Conservation (phyloP, 1,284 basidiomycete genomes). For the Tylopilus sp. region DNA sequence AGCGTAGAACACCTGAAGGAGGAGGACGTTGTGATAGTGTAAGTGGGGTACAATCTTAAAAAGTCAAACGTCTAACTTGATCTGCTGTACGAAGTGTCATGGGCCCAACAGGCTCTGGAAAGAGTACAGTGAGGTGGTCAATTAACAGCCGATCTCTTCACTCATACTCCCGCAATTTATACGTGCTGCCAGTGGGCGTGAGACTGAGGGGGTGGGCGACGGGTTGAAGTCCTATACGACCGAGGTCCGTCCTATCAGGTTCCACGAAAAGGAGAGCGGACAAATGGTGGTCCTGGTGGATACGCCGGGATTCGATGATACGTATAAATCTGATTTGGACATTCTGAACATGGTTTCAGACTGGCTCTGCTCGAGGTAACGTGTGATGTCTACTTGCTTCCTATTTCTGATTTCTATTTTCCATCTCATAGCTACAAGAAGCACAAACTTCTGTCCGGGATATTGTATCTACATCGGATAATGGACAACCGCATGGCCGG, state of each 20-base stretch:
- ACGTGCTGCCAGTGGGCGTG: conserved; percentile 27
- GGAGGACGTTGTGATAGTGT: conserved; percentile 5
- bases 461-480: conserved; percentile 64
- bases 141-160: not conserved
- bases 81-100: not conserved
- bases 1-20: not conserved
- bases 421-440: conserved; percentile 41
- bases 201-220: conserved; percentile 22
- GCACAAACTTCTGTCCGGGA: conserved; percentile 47
- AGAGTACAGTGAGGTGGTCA: conserved; percentile 4
- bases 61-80: not conserved
- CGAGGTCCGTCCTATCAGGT: conserved; percentile 16
- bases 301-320: conserved; percentile 5
- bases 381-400: not conserved
- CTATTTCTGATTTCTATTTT: not conserved
- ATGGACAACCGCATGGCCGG: conserved; percentile 58
- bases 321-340: conserved; percentile 26
- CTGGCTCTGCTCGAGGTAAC: conserved; percentile 23
- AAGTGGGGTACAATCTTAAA: not conserved
- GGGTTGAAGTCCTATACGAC: conserved; percentile 28
- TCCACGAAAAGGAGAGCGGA: conserved; percentile 1
- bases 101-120: not conserved
- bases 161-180: conserved; percentile 30
- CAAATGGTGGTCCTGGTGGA: conserved; percentile 13
- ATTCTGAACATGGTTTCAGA: conserved; percentile 31